Evolutionary conservation across 2,329 filamentous ascomycete species (phyloP).

Genomic region (Venturia carpophila): DNA sequence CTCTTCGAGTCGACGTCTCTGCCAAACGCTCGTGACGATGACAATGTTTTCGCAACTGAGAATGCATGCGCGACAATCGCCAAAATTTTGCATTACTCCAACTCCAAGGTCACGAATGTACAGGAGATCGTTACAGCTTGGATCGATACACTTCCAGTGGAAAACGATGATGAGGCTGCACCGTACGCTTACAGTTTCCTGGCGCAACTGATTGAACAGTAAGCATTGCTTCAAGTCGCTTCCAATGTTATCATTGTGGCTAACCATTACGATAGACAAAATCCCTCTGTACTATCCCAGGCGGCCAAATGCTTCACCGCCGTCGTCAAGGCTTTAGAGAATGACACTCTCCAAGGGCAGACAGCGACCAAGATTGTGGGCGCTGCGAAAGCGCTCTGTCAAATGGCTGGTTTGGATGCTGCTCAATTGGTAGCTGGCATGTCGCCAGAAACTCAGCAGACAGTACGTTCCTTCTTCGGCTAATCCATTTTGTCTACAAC

Average conservation of each 20-base stretch:
- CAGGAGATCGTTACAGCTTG: constrained; percentile 75
- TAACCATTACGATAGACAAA: constrained; percentile 56
- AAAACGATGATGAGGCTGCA: constrained; percentile 93
- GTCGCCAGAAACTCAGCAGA: constrained; percentile 70
- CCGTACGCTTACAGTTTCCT: constrained; percentile 93
- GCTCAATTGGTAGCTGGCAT: constrained; percentile 68
- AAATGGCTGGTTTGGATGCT: constrained; percentile 65
- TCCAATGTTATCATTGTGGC: constrained; percentile 19
- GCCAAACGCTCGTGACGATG: constrained; percentile 75
- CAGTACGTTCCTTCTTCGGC: constrained; percentile 46
- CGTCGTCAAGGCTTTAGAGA: constrained; percentile 82
- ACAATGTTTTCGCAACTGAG: constrained; percentile 94
- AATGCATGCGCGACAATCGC: constrained; percentile 95
- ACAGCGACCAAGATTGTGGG: constrained; percentile 68
- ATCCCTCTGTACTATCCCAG: constrained; percentile 70
- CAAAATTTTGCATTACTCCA: constrained; percentile 91
- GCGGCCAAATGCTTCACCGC: constrained; percentile 75
- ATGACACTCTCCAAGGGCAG: constrained; percentile 79
- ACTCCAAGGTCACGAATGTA: constrained; percentile 63
- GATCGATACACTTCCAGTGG: constrained; percentile 84
- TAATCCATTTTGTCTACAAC: neutral
- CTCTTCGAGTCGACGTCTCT: constrained; percentile 80
- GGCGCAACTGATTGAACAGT: constrained; percentile 88
- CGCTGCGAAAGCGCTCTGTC: constrained; percentile 70
- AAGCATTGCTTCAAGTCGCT: constrained; percentile 41